Evolutionary conservation across 1,284 basidiomycete species (phyloP), one percentile per base, ranked within the genome.

Genomic region (Farysia itapuensis): DNA sequence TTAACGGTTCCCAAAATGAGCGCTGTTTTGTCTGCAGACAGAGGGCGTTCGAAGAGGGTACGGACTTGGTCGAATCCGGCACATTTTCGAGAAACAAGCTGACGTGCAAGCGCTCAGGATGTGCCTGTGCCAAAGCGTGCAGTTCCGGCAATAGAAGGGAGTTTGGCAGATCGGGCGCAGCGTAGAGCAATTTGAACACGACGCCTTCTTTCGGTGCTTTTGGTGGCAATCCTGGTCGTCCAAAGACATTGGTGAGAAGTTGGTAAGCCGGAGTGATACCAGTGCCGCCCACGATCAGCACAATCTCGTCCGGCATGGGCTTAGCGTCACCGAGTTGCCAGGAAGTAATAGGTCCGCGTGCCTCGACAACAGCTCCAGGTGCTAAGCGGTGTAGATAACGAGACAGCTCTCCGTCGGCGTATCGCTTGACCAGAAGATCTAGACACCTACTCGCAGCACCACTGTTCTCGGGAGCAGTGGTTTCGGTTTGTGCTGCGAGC

Each of bases 291-390:
- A 65, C 64, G 2, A 69, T 29, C 51, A 67, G 39, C 15, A 54
- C 44, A 25, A 52, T 46, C 19, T 39, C 36, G 16, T 54, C 54
- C 26, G 54, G 51, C 7, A 60, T 7, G 9, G 33, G 9, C 3
- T 16, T 25, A n/a, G 38, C 45, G 18, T 53, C 43, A 5, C 47
- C 31, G 5, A 43, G 41, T 26, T 43, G 44, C 33, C 35, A 49
- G 60, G 64, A 70, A 16, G 63, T 70, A n/a, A n/a, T n/a, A 4
- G 64, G 64, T 9, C 67, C 67, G 12, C 67, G 39, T 9, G 64
- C 42, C 22, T 64, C 56, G 5, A 70, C 35, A 29, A 50, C 38
- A 7, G 50, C 37, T 3, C 41, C 23, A 2, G 33, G 43, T 2
- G 52, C 35, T 6, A 49, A 40, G 2, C 52, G 29, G 29, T 61